Conservation (phyloP, 192 early-diverging fungal genomes). For the Diversispora epigaea region DNA sequence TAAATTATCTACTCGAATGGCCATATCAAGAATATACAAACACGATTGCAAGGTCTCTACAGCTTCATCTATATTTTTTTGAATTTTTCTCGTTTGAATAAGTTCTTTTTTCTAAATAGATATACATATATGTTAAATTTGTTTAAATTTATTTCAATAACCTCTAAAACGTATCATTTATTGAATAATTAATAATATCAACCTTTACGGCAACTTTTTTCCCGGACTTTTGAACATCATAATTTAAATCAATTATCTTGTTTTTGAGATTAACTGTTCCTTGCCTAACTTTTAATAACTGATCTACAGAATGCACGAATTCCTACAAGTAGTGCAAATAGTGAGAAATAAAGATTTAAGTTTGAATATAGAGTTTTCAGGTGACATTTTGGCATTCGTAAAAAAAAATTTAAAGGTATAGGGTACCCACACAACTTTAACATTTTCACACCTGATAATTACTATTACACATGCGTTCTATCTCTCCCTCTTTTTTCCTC, state of each 20-base stretch:
- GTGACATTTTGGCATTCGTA: neutral
- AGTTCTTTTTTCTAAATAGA: slow-evolving; percentile 70
- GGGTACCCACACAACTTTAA: neutral
- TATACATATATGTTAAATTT: neutral
- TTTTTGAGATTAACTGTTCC: slow-evolving; percentile 81
- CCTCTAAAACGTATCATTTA: neutral
- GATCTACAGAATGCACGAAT: slow-evolving; percentile 92
- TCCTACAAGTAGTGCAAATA: no score
- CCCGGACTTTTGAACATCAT: slow-evolving; percentile 80
- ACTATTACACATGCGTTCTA: slow-evolving; percentile 94
- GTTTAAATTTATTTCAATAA: neutral
- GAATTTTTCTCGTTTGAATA: slow-evolving; percentile 73
- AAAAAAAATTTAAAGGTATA: neutral
- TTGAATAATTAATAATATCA: neutral
- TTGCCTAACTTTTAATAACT: slow-evolving; percentile 91
- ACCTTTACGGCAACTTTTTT: slow-evolving; percentile 78
- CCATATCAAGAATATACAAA: slow-evolving; percentile 84
- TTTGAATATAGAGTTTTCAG: neutral
- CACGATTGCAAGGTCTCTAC: slow-evolving; percentile 78
- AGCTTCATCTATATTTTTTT: slow-evolving; percentile 86
- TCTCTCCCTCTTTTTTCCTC: slow-evolving; percentile 88
- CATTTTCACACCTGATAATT: slow-evolving; percentile 79
- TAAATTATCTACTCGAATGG: slow-evolving; percentile 76
- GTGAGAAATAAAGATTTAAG: neutral
- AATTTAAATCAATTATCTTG: slow-evolving; percentile 84